Evolutionary conservation across 768 basidiomycete species (phyloP), one percentile per base, ranked within the genome.

Genomic region (Hemileccinum rubropunctum): DNA sequence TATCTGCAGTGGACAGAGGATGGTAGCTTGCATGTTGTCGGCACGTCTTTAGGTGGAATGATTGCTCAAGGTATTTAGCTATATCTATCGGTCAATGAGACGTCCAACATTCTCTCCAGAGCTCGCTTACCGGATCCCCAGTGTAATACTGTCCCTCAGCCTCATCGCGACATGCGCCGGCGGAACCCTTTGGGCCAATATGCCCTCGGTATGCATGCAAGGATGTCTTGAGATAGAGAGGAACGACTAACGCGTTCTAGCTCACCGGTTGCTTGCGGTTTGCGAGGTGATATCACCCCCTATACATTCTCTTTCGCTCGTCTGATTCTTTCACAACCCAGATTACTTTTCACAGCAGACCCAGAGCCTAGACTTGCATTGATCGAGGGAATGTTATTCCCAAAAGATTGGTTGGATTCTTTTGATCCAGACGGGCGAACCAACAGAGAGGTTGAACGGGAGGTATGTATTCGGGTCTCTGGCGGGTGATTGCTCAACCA

Each of bases 21-120:
- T 10, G 77, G 78, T 5, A 76, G 77, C 42, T 38, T 93, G 6
- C 83, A 91, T 58, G 66, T 92, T 28, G 83, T 92, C 18, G 86
- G 91, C 8, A 68, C 81, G 20, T 90, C 87, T 34, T 65, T 93
- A 5, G 91, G 91, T 2, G 90, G 90, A 5, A 92, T 91, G 90
- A 88, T 90, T 43, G 81, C 87, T 0, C 86, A 88, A 69, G 84
- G 86, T 85, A 62, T 13, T 55, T 34, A 23, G 18, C 34, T 1
- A 1, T 40, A 11, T 38, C n/a, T n/a, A 47, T 15, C 10, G n/a
- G 1, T 17, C 7, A n/a, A 2, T 17, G 9, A 7, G n/a, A 15
- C 6, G n/a, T 32, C 41, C 37, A 21, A 57, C 23, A 4, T 26
- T 13, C 21, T 10, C 18, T 38, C 35, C 50, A 91, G 91, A 92